Base-by-base conservation (phyloP, 2,329 filamentous ascomycete genomes). In the Xylariaceae sp. region DNA sequence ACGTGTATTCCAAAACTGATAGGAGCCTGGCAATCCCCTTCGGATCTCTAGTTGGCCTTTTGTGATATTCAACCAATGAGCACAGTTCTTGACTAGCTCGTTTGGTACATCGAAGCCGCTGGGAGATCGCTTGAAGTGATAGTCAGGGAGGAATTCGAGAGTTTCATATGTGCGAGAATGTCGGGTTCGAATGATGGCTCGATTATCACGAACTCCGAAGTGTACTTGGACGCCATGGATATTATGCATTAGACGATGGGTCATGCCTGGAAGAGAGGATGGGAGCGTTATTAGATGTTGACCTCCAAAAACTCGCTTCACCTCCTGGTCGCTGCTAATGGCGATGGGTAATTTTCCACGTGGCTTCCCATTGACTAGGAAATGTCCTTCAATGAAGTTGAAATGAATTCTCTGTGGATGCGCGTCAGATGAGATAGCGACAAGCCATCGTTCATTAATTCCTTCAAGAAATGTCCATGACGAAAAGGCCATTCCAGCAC, bases 51-150 rank as follows among this genome's bases (percentile, higher is more conserved):
- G 42, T 0, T 54, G 42, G 0, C 62, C 54, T 0, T 51, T 61
- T 0, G 19, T 38, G 0, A 82, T n/a, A 39, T 85, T 68, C 0
- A 86, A 63, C 81, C 82, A 87, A 51, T 87, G 82, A 0, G 76
- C 67, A 42, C 78, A 85, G 6, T 73, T 65, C 0, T 76, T 63
- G 0, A 82, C 54, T 0, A 87, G 65, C 1, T 71, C 62, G 0
- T 53, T 54, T 0, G 83, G 84, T 0, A 86, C 59, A 54, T 83
- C 81, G 30, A 65, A 71, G 22, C 22, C 22, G 5, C 27, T 56
- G 0, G 38, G 6, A 1, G 22, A 9, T 1, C 56, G 49, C 2
- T 44, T 51, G 40, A 75, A 73, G 0, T 62, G 19, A 0, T 52
- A 10, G 0, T 59, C 49, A 0, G 69, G 69, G 2, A 75, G 52